Conservation (phyloP, 2,329 filamentous ascomycete species). For the Beauveria sp. region DNA sequence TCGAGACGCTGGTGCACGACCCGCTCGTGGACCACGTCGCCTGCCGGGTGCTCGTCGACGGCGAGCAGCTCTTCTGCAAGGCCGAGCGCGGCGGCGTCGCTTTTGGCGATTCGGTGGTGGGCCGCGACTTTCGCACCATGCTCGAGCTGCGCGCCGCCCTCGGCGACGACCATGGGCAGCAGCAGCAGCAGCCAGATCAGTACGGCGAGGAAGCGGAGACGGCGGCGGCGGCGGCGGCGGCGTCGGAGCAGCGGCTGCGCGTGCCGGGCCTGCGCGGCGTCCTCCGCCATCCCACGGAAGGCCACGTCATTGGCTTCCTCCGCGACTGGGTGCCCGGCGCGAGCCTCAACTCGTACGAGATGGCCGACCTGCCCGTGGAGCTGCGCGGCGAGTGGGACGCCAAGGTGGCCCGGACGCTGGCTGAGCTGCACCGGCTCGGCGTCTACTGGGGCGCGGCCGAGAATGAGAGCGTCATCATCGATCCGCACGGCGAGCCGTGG, state of each 20-base stretch:
- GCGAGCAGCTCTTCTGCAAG: conserved; percentile 8
- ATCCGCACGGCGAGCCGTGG: neutral
- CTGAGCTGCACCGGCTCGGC: neutral
- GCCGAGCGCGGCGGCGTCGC: conserved; percentile 9
- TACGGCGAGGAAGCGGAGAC: too few species aligned
- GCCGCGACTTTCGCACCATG: conserved; percentile 2
- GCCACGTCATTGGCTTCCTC: conserved; percentile 9
- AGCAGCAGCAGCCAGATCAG: too few species aligned
- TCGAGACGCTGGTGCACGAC: conserved; percentile 2
- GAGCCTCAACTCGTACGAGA: neutral
- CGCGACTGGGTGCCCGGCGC: conserved; percentile 9
- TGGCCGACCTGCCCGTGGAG: neutral
- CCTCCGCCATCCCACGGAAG: conserved; percentile 3
- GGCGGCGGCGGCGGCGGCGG: neutral
- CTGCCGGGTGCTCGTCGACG: conserved; percentile 1
- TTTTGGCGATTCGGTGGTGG: conserved; percentile 9
- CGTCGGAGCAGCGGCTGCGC: neutral
- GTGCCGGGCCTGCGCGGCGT: conserved; percentile 2
- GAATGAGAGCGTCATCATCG: conserved; percentile 4
- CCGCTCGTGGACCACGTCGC: conserved; percentile 3
- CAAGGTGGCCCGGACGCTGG: neutral
- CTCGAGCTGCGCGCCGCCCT: neutral
- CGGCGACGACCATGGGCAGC: neutral
- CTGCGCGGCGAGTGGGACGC: neutral
- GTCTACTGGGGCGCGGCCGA: conserved; percentile 1